Percentiles rank a stretch among this genome's conserved stretches.
These are phyloP conservation scores for Hypomontagnella submonticulosa DNA, from an alignment of 495 filamentous ascomycete genomes.

Conservation along the genomic window DNA sequence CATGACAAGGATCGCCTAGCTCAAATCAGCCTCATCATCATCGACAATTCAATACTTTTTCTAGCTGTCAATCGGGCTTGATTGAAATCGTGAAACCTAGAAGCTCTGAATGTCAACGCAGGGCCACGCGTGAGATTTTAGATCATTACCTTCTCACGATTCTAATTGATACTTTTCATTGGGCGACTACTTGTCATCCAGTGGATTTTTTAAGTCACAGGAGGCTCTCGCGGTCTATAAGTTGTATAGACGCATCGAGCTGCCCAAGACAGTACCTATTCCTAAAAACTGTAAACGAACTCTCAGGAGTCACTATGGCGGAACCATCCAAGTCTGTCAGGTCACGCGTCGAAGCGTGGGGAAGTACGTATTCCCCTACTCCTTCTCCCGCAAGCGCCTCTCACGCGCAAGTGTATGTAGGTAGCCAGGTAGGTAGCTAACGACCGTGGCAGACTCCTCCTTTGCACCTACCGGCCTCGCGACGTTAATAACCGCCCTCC, in stretches of 20 bases:
- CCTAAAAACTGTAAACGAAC: not conserved
- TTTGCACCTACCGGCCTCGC: slow-evolving; percentile 82
- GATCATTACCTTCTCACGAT: too few relatives aligned
- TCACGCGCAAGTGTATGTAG: too few relatives aligned
- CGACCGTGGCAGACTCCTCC: slow-evolving; percentile 70
- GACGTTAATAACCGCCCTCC: slow-evolving; percentile 80
- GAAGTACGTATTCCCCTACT: slow-evolving; percentile 66
- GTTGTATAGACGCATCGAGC: not conserved
- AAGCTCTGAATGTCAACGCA: too few relatives aligned
- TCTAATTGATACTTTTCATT: too few relatives aligned
- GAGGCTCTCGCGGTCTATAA: not conserved
- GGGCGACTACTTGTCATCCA: too few relatives aligned
- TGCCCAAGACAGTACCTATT: not conserved
- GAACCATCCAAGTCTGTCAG: slow-evolving; percentile 62
- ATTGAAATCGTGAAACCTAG: too few relatives aligned
- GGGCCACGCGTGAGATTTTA: too few relatives aligned
- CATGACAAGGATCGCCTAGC: slow-evolving; percentile 15
- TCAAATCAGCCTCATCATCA: slow-evolving; percentile 31
- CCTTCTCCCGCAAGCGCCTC: not conserved
- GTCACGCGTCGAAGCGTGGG: slow-evolving; percentile 70
- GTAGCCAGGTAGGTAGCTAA: slow-evolving; percentile 6
- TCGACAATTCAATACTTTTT: not conserved
- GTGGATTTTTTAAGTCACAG: too few relatives aligned
- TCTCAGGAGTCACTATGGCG: slow-evolving; percentile 50
- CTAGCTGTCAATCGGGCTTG: not conserved